These are phyloP conservation scores for Phytophthora citrophthora DNA, from an alignment of 352 stramenopile genomes.

Conservation along the genomic window DNA sequence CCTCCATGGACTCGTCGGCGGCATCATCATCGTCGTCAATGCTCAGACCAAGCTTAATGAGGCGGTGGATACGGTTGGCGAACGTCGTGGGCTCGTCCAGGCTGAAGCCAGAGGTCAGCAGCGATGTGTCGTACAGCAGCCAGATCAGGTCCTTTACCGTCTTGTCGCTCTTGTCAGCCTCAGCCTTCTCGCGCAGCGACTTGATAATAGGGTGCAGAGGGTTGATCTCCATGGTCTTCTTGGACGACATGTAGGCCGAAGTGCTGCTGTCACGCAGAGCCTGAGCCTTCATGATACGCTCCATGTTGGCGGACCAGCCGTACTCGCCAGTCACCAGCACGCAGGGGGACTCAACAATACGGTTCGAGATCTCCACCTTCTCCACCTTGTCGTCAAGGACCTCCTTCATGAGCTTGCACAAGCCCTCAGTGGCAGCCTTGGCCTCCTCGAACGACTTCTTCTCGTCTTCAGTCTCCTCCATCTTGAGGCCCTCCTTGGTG, in stretches of 20 bases:
- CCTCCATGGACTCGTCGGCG: slow-evolving; percentile 95
- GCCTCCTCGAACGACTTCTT: slow-evolving; percentile 99
- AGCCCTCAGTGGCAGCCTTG: slow-evolving; percentile 96
- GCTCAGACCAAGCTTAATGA: slow-evolving; percentile 99
- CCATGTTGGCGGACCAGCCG: slow-evolving; percentile 99
- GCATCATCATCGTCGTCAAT: slow-evolving; percentile 98
- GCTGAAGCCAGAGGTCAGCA: slow-evolving; percentile 99
- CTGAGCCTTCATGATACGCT: slow-evolving; percentile 99
- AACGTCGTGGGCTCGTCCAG: slow-evolving; percentile 99
- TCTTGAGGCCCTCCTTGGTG: slow-evolving; percentile 98
- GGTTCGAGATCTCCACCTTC: slow-evolving; percentile 99
- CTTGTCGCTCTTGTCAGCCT: slow-evolving; percentile 99
- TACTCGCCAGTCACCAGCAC: slow-evolving; percentile 99
- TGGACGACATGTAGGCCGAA: slow-evolving; percentile 98
- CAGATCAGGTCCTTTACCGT: slow-evolving; percentile 99
- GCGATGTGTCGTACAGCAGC: slow-evolving; percentile 99
- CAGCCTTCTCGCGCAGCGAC: slow-evolving; percentile 97
- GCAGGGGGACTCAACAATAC: slow-evolving; percentile 98
- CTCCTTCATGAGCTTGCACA: slow-evolving; percentile 99
- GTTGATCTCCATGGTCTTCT: slow-evolving; percentile 99
- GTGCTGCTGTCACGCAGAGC: slow-evolving; percentile 97
- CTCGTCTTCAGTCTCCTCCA: slow-evolving; percentile 96
- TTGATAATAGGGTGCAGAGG: slow-evolving; percentile 98
- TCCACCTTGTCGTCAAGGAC: slow-evolving; percentile 99
- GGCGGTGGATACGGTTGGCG: slow-evolving; percentile 98